These are phyloP conservation scores for Rhinocladiella mackenziei DNA, from an alignment of 2,329 filamentous ascomycete genomes.

Conservation along the genomic window DNA sequence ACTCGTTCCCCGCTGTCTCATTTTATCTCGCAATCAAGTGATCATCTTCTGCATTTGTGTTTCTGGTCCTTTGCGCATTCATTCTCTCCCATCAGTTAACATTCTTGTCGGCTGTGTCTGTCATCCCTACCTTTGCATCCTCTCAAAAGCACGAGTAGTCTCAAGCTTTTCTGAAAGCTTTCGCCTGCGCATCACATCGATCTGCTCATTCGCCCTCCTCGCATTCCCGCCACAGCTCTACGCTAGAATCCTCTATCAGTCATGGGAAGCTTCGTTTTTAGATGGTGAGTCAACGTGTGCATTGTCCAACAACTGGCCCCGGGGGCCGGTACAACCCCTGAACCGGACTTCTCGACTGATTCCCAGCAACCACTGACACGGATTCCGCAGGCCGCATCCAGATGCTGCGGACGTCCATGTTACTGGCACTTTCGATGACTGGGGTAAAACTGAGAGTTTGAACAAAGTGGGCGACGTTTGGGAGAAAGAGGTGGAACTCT, in stretches of 20 bases:
- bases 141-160: constrained; percentile 30
- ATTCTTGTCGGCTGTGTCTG: constrained; percentile 31
- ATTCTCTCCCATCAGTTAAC: not conserved
- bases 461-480: constrained; percentile 70
- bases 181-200: constrained; percentile 15
- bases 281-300: constrained; percentile 24
- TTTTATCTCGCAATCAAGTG: not conserved
- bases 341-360: constrained; percentile 1
- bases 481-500: constrained; percentile 73
- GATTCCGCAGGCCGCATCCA: constrained; percentile 68
- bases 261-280: constrained; percentile 30
- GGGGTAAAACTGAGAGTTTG: constrained; percentile 80
- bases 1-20: not conserved
- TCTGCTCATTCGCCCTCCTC: constrained; percentile 2
- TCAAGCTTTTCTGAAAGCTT: constrained; percentile 20
- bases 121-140: constrained; percentile 35
- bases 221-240: constrained; percentile 2
- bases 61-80: not conserved
- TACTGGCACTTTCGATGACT: constrained; percentile 92
- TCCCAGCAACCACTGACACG: constrained; percentile 11
- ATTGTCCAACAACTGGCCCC: not conserved
- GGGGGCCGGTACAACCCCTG: constrained; percentile 7
- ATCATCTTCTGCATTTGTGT: not conserved
- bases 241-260: constrained; percentile 3
- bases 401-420: constrained; percentile 80